Percentiles rank a stretch among this genome's conserved stretches.
Conservation (phyloP, 139 green algal species). For the Auxenochlorella protothecoides region DNA sequence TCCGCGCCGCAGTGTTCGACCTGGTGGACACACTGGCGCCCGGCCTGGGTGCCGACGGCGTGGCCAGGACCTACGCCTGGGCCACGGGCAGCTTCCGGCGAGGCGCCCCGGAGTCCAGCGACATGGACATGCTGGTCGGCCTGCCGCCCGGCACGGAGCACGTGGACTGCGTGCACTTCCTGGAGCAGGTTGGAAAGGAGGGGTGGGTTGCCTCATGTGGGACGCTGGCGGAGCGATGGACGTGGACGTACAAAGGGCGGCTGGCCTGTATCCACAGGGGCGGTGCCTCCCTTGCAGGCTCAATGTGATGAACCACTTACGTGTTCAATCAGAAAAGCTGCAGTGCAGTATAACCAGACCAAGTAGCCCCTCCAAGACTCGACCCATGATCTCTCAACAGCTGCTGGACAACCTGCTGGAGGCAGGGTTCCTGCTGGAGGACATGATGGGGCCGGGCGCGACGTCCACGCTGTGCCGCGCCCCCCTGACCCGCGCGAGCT, state of each 20-base stretch:
- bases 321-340: no score
- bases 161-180: background rate
- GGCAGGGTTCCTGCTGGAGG: slow-evolving; percentile 19
- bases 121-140: slow-evolving; percentile 42
- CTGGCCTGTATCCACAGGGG: no score
- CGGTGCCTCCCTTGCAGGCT: no score
- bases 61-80: slow-evolving; percentile 17
- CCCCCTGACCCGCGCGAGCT: slow-evolving; percentile 16
- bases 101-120: slow-evolving; percentile 29
- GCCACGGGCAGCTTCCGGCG: slow-evolving; percentile 43
- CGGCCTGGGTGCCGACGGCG: no score
- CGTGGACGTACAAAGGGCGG: no score
- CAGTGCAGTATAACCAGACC: no score
- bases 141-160: slow-evolving; percentile 6
- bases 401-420: slow-evolving; percentile 19
- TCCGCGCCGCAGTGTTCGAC: slow-evolving; percentile 18
- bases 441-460: slow-evolving; percentile 5
- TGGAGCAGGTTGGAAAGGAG: background rate
- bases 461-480: no score
- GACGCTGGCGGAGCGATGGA: no score
- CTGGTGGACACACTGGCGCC: slow-evolving; percentile 6
- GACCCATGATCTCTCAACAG: background rate
- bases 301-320: no score
- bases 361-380: no score
- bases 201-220: no score